These are phyloP conservation scores for Verticillium nubilum DNA, from an alignment of 2,329 filamentous ascomycete species.

Conservation along the genomic window DNA sequence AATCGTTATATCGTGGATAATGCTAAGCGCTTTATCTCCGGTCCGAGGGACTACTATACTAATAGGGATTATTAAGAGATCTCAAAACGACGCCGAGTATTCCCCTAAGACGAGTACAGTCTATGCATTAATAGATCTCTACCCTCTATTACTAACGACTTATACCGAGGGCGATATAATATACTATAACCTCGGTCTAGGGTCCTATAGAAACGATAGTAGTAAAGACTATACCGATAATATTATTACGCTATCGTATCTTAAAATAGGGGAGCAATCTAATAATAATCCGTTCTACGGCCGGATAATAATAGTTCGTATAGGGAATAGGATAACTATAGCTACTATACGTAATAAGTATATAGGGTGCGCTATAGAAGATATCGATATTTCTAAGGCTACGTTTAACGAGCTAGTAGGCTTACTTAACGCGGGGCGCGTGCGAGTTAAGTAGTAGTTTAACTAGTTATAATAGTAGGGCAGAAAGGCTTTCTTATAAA, in stretches of 20 bases:
- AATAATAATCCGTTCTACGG: constrained; percentile 7
- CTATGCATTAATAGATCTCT: too few species aligned
- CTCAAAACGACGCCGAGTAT: background rate
- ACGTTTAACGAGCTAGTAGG: constrained; percentile 4
- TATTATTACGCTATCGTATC: constrained; percentile 5
- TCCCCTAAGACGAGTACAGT: constrained; percentile 45
- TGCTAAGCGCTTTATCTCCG: background rate
- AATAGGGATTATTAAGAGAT: background rate
- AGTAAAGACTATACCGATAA: background rate
- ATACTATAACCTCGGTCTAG: constrained; percentile 6
- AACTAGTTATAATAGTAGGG: background rate
- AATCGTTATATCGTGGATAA: background rate
- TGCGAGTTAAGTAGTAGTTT: background rate
- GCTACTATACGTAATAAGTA: constrained; percentile 6
- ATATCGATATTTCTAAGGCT: constrained; percentile 5
- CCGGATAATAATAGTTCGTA: background rate
- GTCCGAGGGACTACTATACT: background rate
- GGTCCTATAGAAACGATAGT: constrained; percentile 4
- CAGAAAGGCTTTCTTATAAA: background rate
- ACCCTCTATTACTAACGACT: background rate
- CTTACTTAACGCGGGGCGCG: constrained; percentile 1
- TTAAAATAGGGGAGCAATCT: constrained; percentile 5
- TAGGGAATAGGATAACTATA: background rate
- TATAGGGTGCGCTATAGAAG: constrained; percentile 2
- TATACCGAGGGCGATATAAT: constrained; percentile 3